Conservation (phyloP, 1,284 basidiomycete species). For the Tilletia walkeri region DNA sequence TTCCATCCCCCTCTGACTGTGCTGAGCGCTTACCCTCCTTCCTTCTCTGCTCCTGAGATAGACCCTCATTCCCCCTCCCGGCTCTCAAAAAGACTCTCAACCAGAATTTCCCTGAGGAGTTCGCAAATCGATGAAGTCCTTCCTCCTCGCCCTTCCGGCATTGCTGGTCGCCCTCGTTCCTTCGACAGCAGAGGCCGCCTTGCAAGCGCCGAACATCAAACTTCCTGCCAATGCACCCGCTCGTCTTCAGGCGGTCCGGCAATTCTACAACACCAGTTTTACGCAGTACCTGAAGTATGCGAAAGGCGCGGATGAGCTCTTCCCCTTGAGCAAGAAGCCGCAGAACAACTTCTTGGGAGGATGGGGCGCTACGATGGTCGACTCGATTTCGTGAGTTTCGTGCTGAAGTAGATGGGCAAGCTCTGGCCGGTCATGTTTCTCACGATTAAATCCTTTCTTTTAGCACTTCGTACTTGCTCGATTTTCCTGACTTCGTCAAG, state of each 20-base stretch:
- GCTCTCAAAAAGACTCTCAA: too few species aligned
- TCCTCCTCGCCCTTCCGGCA: too few species aligned
- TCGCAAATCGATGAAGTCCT: too few species aligned
- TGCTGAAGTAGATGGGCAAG: too few species aligned
- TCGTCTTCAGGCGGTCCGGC: constrained; percentile 35
- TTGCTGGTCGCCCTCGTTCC: too few species aligned
- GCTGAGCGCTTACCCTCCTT: too few species aligned
- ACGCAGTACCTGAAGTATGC: constrained; percentile 40
- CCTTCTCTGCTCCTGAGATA: too few species aligned
- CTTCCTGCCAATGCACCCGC: constrained; percentile 13
- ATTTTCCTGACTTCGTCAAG: constrained; percentile 34
- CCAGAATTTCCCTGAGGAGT: too few species aligned
- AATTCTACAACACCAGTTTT: constrained; percentile 33
- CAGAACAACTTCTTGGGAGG: constrained; percentile 34
- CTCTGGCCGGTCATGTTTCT: too few species aligned
- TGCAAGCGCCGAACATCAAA: constrained; percentile 19
- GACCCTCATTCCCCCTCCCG: too few species aligned
- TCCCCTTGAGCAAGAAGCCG: constrained; percentile 32
- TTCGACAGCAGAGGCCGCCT: neutral
- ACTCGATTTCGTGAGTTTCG: constrained; percentile 25
- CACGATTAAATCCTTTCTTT: constrained; percentile 18
- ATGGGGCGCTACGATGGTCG: constrained; percentile 49
- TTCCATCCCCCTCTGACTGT: too few species aligned
- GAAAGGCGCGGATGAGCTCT: constrained; percentile 32
- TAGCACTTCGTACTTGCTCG: constrained; percentile 45